Percentiles rank a stretch among this genome's conserved stretches.
These are phyloP conservation scores for Phaffia tasmanica DNA, from an alignment of 768 basidiomycete species.

Conservation along the genomic window DNA sequence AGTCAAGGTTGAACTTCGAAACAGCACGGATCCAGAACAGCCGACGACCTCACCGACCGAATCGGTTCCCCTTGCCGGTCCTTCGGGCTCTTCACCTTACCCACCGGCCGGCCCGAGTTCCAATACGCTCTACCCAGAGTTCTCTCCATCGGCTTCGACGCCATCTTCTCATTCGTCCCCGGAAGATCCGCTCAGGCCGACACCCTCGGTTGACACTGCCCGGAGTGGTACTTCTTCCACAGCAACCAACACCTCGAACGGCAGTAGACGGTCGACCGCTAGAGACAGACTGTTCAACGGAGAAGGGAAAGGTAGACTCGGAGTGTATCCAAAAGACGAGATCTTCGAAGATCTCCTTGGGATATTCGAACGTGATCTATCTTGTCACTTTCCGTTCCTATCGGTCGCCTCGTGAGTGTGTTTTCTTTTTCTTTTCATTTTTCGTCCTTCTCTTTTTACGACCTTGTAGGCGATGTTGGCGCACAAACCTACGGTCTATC, in stretches of 20 bases:
- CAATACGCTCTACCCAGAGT: neutral
- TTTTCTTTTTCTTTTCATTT: neutral
- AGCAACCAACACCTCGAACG: conserved; percentile 1
- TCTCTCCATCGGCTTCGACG: neutral
- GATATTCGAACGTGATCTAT: conserved; percentile 1
- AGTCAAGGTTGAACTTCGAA: conserved; percentile 8
- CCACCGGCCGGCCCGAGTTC: neutral
- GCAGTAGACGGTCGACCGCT: neutral
- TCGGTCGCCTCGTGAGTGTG: neutral
- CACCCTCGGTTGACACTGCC: neutral
- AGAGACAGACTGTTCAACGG: conserved; percentile 15
- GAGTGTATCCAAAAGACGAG: conserved; percentile 1
- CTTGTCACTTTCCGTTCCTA: conserved; percentile 5
- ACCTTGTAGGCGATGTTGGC: no score
- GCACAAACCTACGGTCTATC: no score
- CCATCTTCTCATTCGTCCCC: neutral
- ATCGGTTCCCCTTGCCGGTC: neutral
- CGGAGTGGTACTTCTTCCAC: conserved; percentile 7
- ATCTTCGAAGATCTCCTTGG: conserved; percentile 21
- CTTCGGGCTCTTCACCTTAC: neutral
- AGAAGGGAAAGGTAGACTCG: neutral
- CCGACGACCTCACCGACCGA: neutral
- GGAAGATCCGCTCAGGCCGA: neutral
- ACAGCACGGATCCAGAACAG: neutral
- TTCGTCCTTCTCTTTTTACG: neutral